These are phyloP conservation scores for Terfezia claveryi DNA, from an alignment of 495 filamentous ascomycete genomes.

Conservation along the genomic window DNA sequence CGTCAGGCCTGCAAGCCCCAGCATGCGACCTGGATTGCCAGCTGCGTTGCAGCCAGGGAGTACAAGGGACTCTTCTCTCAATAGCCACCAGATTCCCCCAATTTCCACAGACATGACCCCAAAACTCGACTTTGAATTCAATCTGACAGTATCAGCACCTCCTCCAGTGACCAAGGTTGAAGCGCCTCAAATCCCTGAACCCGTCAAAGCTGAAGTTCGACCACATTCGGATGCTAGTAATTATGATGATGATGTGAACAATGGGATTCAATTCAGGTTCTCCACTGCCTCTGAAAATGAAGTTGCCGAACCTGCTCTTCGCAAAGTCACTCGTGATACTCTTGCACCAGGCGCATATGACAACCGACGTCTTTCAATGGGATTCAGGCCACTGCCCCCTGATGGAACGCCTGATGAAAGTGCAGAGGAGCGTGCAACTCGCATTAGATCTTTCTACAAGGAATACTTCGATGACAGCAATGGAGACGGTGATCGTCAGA, in stretches of 20 bases:
- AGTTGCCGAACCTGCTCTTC: constrained; percentile 7
- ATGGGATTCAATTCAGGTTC: constrained; percentile 29
- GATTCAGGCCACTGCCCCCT: constrained; percentile 77
- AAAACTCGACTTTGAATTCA: too few relatives aligned
- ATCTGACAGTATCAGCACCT: background rate
- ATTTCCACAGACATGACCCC: too few relatives aligned
- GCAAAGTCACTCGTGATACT: constrained; percentile 6
- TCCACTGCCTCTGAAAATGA: constrained; percentile 22
- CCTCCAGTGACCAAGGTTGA: background rate
- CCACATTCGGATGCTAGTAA: constrained; percentile 31
- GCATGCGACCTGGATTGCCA: constrained; percentile 14
- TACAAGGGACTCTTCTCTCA: background rate
- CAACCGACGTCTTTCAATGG: constrained; percentile 58
- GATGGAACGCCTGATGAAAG: constrained; percentile 52
- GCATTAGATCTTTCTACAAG: constrained; percentile 96
- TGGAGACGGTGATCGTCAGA: constrained; percentile 45
- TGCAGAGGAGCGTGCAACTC: constrained; percentile 81
- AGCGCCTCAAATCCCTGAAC: background rate
- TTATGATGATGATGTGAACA: constrained; percentile 29
- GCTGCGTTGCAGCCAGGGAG: background rate
- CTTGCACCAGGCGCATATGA: constrained; percentile 26
- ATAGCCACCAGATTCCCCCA: too few relatives aligned
- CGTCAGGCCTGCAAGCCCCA: constrained; percentile 3
- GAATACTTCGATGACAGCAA: constrained; percentile 91
- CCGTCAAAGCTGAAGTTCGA: constrained; percentile 6